Base-by-base conservation (phyloP, 2,329 filamentous ascomycete genomes). In the Epichloe hybrida region DNA sequence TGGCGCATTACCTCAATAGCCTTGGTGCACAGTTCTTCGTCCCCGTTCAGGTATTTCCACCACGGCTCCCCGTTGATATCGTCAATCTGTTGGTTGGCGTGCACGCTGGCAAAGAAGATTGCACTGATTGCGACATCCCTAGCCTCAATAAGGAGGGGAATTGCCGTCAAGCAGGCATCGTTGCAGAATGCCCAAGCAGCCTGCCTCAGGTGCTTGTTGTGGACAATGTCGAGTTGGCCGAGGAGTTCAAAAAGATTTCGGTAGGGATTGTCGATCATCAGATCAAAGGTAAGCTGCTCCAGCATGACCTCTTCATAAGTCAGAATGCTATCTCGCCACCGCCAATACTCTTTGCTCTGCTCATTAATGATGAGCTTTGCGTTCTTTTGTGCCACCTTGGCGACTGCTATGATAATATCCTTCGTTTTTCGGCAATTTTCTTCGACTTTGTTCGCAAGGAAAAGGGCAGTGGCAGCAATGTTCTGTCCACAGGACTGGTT, bases 271-370 rank as follows among this genome's bases (percentile, higher is more conserved):
- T 94, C 86, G 31, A 96, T 75, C 66, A 90, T 88, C 44, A 98
- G 74, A 64, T 98, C 93, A 66, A 98, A 98, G 53, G 90, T 97
- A 17, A 98, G 74, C 44, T 82, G 81, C 66, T 97, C 93, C 15
- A 98, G 77, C 71, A 98, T 85, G 42, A 91, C 73, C 64, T 97
- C 93, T 69, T 98, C 93, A 62, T 94, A 88, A 57, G 86, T 84
- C 13, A 97, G 72, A 52, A 98, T 95, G 52, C 85, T 93, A 64
- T 98, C 93, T 54, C 89, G 81, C 93, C 93, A 98, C 61, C 86
- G 81, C 93, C 93, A 98, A 65, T 93, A 98, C 63, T 98, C 93
- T 63, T 96, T 97, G 58, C 86, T 94, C 66, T 97, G 90, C 68
- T 97, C 93, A 64, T 98, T 93, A 49, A 97, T 87, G 50, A 91